Conservation (phyloP, 306 rosid species). For the Quercus wislizeni region DNA sequence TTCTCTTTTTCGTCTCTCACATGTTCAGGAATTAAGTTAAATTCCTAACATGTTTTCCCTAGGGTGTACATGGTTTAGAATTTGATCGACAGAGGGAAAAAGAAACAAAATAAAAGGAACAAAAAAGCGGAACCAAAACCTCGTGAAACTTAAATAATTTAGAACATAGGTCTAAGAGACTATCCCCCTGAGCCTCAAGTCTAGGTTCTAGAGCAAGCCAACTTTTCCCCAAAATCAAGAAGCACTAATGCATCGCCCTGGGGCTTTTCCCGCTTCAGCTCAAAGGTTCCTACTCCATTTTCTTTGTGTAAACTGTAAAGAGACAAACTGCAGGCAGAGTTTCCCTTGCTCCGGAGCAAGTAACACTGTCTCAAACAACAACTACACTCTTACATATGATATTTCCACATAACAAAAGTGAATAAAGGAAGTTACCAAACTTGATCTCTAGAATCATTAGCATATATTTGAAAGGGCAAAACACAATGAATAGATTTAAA, state of each 20-base stretch:
- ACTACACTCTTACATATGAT: background rate
- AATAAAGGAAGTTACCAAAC: no score
- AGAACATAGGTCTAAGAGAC: slow-evolving; percentile 58
- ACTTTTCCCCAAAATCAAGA: slow-evolving; percentile 61
- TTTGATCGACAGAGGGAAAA: no score
- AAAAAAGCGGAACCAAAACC: no score
- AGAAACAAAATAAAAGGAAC: no score
- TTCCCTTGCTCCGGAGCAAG: background rate
- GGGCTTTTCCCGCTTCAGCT: slow-evolving; percentile 38
- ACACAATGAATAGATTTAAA: no score
- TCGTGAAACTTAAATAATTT: no score
- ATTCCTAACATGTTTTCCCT: no score
- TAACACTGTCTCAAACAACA: background rate
- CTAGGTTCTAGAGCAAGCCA: slow-evolving; percentile 61
- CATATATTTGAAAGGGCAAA: no score
- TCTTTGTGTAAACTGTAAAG: slow-evolving; percentile 7
- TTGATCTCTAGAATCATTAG: no score
- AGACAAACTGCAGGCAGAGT: background rate
- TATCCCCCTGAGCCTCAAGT: slow-evolving; percentile 71
- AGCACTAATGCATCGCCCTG: slow-evolving; percentile 21
- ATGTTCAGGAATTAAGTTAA: no score
- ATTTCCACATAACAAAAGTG: background rate
- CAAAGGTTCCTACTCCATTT: slow-evolving; percentile 24
- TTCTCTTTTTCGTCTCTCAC: no score
- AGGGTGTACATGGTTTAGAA: no score